A percentile compares a stretch with the other conserved stretches of the same genome.
These are phyloP conservation scores for Silene noctiflora DNA, from an alignment of 179 eudicot species.

Conservation along the genomic window DNA sequence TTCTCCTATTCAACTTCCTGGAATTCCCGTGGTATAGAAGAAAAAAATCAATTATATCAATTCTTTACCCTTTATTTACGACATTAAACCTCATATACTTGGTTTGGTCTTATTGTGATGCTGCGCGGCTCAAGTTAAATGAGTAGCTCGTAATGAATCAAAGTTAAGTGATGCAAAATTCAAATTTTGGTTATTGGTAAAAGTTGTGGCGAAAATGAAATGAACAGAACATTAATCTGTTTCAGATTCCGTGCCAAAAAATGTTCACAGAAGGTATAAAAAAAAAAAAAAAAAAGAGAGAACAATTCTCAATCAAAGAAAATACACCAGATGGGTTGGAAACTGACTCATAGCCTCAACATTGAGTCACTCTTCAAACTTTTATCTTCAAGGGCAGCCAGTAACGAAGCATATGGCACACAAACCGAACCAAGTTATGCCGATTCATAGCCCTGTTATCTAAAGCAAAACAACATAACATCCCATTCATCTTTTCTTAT, in stretches of 20 bases:
- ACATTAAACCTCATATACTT: too few relatives aligned
- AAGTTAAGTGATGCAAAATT: too few relatives aligned
- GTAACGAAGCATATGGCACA: slow-evolving; percentile 19
- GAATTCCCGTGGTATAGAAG: too few relatives aligned
- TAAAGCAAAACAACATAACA: slow-evolving; percentile 29
- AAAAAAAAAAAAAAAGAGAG: background rate
- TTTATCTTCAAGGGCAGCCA: slow-evolving; percentile 29
- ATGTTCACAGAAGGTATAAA: background rate
- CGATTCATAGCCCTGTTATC: slow-evolving; percentile 22
- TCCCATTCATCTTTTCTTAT: slow-evolving; percentile 32
- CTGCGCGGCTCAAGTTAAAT: too few relatives aligned
- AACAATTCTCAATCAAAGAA: slow-evolving; percentile 20
- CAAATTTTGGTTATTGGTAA: too few relatives aligned
- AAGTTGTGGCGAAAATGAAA: background rate
- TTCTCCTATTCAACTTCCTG: too few relatives aligned
- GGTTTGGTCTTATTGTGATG: too few relatives aligned
- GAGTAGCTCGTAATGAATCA: too few relatives aligned
- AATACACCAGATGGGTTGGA: slow-evolving; percentile 22
- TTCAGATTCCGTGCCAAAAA: slow-evolving; percentile 7
- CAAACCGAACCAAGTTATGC: slow-evolving; percentile 13
- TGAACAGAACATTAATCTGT: background rate
- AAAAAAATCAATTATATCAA: too few relatives aligned
- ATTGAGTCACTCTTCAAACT: slow-evolving; percentile 23
- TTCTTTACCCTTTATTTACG: too few relatives aligned
- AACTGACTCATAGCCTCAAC: slow-evolving; percentile 26